Conservation (phyloP, 2,329 filamentous ascomycete species). For the Aureobasidium zeae region DNA sequence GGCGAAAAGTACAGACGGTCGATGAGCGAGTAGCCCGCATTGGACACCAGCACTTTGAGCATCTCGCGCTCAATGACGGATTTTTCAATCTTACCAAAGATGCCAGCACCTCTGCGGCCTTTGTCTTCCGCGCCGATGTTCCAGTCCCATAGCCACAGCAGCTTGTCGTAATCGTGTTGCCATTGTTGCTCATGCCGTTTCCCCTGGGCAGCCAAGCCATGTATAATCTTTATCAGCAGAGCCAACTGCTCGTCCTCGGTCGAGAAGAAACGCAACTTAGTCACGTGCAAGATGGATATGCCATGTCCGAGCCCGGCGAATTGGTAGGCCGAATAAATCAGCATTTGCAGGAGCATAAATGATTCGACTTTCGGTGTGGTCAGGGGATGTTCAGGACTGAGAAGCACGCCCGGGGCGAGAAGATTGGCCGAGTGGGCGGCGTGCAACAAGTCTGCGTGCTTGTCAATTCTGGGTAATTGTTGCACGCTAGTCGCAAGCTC, state of each 20-base stretch:
- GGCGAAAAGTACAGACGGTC: constrained; percentile 49
- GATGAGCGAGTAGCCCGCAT: constrained; percentile 19
- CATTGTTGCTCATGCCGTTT: constrained; percentile 57
- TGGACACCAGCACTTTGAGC: constrained; percentile 54
- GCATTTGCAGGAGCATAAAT: constrained; percentile 51
- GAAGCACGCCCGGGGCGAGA: constrained; percentile 38
- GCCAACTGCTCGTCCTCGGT: constrained; percentile 56
- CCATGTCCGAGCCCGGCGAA: constrained; percentile 34
- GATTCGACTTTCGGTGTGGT: constrained; percentile 51
- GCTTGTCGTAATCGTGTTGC: constrained; percentile 51
- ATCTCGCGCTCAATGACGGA: constrained; percentile 61
- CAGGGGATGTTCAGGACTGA: constrained; percentile 53
- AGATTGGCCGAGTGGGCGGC: constrained; percentile 24
- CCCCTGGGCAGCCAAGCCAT: constrained; percentile 37
- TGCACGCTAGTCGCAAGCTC: constrained; percentile 36
- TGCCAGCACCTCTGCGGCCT: constrained; percentile 36
- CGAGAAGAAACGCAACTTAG: constrained; percentile 55
- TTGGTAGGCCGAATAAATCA: constrained; percentile 45
- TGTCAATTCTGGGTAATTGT: constrained; percentile 35
- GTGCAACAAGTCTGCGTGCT: constrained; percentile 28
- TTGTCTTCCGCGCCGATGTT: constrained; percentile 41
- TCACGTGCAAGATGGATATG: constrained; percentile 35
- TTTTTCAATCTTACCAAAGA: constrained; percentile 49
- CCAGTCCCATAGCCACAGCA: constrained; percentile 69
- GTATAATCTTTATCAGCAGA: constrained; percentile 51